These are phyloP conservation scores for Chlorella sp. DNA, from an alignment of 139 green algal genomes.

Conservation along the genomic window DNA sequence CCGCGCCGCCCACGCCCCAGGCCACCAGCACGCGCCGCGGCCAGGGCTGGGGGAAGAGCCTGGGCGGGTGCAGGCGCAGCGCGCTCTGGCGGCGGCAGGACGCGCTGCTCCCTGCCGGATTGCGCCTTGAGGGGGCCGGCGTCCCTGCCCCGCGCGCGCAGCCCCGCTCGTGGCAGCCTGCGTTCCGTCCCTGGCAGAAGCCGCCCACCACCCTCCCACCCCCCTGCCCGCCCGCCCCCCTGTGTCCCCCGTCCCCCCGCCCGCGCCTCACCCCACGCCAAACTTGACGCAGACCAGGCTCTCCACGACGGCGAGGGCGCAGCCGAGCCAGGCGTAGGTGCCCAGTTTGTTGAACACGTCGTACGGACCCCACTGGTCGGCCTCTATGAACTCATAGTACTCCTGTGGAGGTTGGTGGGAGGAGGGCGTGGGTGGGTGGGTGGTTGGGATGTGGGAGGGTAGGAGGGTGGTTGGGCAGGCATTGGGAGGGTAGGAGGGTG, in stretches of 20 bases:
- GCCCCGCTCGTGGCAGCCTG: neutral
- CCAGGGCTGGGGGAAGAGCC: constrained; percentile 62
- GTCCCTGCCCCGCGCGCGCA: neutral
- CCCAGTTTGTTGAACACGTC: constrained; percentile 75
- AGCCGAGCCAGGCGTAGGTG: constrained; percentile 79
- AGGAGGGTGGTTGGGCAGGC: neutral
- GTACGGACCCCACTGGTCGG: constrained; percentile 2
- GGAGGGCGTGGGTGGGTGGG: neutral
- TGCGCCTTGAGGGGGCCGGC: neutral
- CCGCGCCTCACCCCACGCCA: constrained; percentile 45
- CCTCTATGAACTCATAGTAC: constrained; percentile 86
- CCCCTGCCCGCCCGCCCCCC: neutral
- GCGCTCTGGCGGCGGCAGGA: neutral
- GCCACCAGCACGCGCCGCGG: constrained; percentile 46
- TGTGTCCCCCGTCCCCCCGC: neutral
- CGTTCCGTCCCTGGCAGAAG: neutral
- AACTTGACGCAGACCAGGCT: constrained; percentile 85
- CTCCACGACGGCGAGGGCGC: constrained; percentile 63
- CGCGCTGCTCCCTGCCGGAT: neutral
- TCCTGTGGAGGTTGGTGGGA: constrained; percentile 43
- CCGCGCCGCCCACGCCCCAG: constrained; percentile 37
- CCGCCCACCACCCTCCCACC: neutral
- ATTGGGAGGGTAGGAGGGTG: neutral
- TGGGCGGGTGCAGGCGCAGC: neutral
- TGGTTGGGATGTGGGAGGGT: neutral